Evolutionary conservation across 2,329 filamentous ascomycete genomes (phyloP).

Genomic region (Berkeleyomyces basicola): DNA sequence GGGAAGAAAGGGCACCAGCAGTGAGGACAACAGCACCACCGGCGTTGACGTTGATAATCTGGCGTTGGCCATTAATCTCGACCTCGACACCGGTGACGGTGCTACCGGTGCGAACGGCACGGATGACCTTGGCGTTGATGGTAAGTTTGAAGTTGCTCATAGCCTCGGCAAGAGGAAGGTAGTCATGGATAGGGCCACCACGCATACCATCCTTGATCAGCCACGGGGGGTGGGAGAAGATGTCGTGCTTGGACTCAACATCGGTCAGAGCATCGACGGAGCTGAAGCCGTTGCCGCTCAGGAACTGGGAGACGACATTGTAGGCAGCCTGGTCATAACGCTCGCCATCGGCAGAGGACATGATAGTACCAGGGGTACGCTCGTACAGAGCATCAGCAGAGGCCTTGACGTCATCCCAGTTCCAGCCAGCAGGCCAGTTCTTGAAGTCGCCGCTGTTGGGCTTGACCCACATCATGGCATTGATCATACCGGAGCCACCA

Average conservation of each 20-base stretch:
- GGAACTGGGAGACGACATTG: constrained; percentile 42
- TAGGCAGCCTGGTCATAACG: constrained; percentile 51
- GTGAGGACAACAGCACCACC: constrained; percentile 44
- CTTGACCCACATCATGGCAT: constrained; percentile 53
- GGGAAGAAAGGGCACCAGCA: constrained; percentile 46
- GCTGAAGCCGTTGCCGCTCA: constrained; percentile 44
- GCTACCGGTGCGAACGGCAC: constrained; percentile 47
- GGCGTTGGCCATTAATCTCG: constrained; percentile 34
- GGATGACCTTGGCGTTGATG: constrained; percentile 46
- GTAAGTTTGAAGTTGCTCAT: constrained; percentile 50
- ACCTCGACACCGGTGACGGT: constrained; percentile 52
- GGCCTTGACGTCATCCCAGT: constrained; percentile 40
- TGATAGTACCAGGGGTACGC: constrained; percentile 52
- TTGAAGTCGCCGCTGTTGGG: constrained; percentile 47
- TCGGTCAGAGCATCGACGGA: constrained; percentile 38
- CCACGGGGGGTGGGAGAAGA: constrained; percentile 46
- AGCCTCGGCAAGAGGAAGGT: constrained; percentile 43
- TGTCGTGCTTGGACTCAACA: constrained; percentile 47
- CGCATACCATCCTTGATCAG: constrained; percentile 51
- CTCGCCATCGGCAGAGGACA: constrained; percentile 48
- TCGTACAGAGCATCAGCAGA: constrained; percentile 47
- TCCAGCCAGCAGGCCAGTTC: constrained; percentile 59
- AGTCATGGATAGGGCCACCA: constrained; percentile 53
- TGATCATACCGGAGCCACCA: constrained; percentile 49
- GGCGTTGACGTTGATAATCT: constrained; percentile 19